These are phyloP conservation scores for Clavispora vitiphila DNA, from an alignment of 805 yeast genomes.

Conservation along the genomic window DNA sequence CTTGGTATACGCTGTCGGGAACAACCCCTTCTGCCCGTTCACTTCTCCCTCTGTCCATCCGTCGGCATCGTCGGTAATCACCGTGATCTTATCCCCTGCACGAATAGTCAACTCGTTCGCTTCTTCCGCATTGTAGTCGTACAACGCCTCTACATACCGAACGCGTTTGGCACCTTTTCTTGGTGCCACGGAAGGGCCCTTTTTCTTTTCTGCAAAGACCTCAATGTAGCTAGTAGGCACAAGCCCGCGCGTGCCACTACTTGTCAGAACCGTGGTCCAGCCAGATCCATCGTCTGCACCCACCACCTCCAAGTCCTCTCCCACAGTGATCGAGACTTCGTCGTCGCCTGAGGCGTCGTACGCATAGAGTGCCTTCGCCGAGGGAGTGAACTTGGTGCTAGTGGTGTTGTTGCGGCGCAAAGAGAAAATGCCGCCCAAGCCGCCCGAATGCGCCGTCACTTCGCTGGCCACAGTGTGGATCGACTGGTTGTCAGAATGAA, in stretches of 20 bases:
- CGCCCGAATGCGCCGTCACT: conserved; percentile 21
- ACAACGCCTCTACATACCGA: conserved; percentile 62
- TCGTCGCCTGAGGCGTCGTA: conserved; percentile 71
- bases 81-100: conserved; percentile 68
- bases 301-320: conserved; percentile 55
- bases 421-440: conserved; percentile 29
- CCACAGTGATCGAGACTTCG: conserved; percentile 58
- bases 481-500: conserved; percentile 24
- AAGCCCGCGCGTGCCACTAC: conserved; percentile 54
- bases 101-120: conserved; percentile 70
- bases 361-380: conserved; percentile 55
- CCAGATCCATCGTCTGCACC: conserved; percentile 86
- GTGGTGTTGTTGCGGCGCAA: conserved; percentile 31
- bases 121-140: conserved; percentile 72
- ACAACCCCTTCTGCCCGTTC: conserved; percentile 58
- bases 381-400: conserved; percentile 10
- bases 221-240: conserved; percentile 83
- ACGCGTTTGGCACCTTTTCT: conserved; percentile 65
- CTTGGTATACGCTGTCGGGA: conserved; percentile 74
- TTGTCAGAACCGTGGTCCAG: conserved; percentile 63
- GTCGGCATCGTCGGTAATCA: conserved; percentile 52
- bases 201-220: conserved; percentile 29
- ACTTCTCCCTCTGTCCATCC: conserved; percentile 96
- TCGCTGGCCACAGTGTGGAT: conserved; percentile 29
- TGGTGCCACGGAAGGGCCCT: conserved; percentile 81